A percentile compares a stretch with the other conserved stretches of the same genome.
phyloP scores from a whole-genome alignment of 164 flowering plant species.

The Liquidambar formosana region DNA sequence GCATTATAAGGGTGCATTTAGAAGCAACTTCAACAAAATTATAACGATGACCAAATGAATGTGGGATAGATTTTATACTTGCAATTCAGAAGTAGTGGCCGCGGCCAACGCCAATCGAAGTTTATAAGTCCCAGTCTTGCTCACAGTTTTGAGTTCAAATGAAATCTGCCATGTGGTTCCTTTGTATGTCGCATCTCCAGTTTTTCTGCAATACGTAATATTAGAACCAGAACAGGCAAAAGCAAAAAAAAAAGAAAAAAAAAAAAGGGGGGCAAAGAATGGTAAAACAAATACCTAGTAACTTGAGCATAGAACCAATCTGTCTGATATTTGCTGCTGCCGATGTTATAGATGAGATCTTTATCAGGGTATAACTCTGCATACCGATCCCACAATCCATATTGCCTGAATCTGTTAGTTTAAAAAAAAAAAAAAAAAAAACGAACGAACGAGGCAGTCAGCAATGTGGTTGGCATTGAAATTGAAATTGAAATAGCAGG shows the following conservation, averaged over 20 bases:
- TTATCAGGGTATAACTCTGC: conserved; percentile 39
- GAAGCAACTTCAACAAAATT: background rate
- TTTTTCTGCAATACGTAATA: conserved; percentile 34
- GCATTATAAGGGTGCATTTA: background rate
- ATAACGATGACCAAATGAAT: background rate
- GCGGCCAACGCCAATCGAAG: conserved; percentile 56
- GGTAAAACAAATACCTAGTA: conserved; percentile 18
- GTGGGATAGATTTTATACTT: conserved; percentile 23
- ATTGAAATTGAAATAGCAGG: background rate
- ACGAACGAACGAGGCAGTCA: no score
- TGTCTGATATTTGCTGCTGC: conserved; percentile 26
- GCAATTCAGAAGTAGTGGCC: conserved; percentile 36
- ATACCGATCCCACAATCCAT: conserved; percentile 65
- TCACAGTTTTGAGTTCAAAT: conserved; percentile 29
- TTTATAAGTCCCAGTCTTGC: conserved; percentile 23
- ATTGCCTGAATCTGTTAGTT: conserved; percentile 59
- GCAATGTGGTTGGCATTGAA: no score
- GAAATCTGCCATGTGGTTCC: conserved; percentile 52
- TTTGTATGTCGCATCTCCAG: conserved; percentile 14
- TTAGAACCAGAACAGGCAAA: conserved; percentile 21
- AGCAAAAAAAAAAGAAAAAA: background rate
- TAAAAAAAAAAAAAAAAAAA: background rate
- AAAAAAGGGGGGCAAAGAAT: background rate
- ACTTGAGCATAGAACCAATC: conserved; percentile 79
- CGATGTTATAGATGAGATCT: conserved; percentile 48